Conservation (phyloP, 768 basidiomycete genomes). For the Tulasnella sp. region DNA sequence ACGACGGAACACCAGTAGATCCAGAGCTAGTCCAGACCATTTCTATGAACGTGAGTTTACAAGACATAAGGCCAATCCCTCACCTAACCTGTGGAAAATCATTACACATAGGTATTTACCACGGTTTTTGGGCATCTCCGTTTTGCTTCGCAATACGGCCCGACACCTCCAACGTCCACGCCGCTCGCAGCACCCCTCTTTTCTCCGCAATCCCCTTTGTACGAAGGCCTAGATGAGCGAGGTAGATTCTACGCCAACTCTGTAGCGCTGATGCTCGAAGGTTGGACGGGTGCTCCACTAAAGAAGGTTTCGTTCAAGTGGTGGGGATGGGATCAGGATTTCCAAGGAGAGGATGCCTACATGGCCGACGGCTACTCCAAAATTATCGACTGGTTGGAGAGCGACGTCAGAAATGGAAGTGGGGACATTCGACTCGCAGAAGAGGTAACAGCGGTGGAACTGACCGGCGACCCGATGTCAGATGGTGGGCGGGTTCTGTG, state of each 20-base stretch:
- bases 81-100: neutral
- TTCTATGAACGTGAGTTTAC: neutral
- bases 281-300: conserved; percentile 27
- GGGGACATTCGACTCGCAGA: conserved; percentile 21
- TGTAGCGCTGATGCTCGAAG: conserved; percentile 10
- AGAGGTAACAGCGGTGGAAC: conserved; percentile 21
- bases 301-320: conserved; percentile 26
- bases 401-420: neutral
- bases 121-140: conserved; percentile 10
- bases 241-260: conserved; percentile 18
- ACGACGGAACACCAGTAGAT: neutral
- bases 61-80: neutral
- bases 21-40: neutral
- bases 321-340: conserved; percentile 29
- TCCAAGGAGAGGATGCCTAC: conserved; percentile 24
- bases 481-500: conserved; percentile 8
- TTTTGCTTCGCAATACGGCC: conserved; percentile 1
- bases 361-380: conserved; percentile 25
- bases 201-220: conserved; percentile 21
- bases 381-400: conserved; percentile 25
- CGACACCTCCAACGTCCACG: neutral
- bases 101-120: neutral
- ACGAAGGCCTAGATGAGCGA: neutral
- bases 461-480: conserved; percentile 5
- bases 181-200: conserved; percentile 17